These are phyloP conservation scores for Botrytis paeoniae DNA, from an alignment of 2,329 filamentous ascomycete species.

Conservation along the genomic window DNA sequence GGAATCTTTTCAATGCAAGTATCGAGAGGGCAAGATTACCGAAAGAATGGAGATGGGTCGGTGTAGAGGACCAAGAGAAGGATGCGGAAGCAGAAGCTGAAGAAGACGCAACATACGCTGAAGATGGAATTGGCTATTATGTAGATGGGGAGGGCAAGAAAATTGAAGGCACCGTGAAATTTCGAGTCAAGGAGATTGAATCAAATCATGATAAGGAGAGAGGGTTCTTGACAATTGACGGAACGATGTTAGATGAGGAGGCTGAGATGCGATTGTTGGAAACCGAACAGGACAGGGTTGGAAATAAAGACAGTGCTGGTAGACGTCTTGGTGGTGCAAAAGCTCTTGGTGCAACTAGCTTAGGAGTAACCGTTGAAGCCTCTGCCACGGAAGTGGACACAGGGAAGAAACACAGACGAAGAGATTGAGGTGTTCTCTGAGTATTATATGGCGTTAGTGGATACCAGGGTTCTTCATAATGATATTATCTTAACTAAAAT, in stretches of 20 bases:
- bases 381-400: slow-evolving; percentile 21
- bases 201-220: slow-evolving; percentile 70
- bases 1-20: slow-evolving; percentile 87
- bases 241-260: slow-evolving; percentile 72
- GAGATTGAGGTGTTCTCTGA: slow-evolving; percentile 13
- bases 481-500: slow-evolving; percentile 5
- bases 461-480: slow-evolving; percentile 21
- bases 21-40: slow-evolving; percentile 78
- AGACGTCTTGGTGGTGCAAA: slow-evolving; percentile 34
- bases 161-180: slow-evolving; percentile 68
- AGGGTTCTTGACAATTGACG: slow-evolving; percentile 81
- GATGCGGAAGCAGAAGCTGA: slow-evolving; percentile 38
- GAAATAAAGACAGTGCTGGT: slow-evolving; percentile 44
- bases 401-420: slow-evolving; percentile 15
- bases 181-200: slow-evolving; percentile 83
- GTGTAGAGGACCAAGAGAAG: slow-evolving; percentile 43
- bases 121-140: slow-evolving; percentile 69
- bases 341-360: slow-evolving; percentile 35
- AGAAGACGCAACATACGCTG: slow-evolving; percentile 44
- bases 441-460: slow-evolving; percentile 6
- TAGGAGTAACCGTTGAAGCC: slow-evolving; percentile 33
- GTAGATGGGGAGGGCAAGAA: slow-evolving; percentile 66
- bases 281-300: slow-evolving; percentile 48
- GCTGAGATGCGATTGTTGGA: slow-evolving; percentile 61
- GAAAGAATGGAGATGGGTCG: slow-evolving; percentile 73